Conservation (phyloP, 2,329 filamentous ascomycete species). For the Colletotrichum sp. region DNA sequence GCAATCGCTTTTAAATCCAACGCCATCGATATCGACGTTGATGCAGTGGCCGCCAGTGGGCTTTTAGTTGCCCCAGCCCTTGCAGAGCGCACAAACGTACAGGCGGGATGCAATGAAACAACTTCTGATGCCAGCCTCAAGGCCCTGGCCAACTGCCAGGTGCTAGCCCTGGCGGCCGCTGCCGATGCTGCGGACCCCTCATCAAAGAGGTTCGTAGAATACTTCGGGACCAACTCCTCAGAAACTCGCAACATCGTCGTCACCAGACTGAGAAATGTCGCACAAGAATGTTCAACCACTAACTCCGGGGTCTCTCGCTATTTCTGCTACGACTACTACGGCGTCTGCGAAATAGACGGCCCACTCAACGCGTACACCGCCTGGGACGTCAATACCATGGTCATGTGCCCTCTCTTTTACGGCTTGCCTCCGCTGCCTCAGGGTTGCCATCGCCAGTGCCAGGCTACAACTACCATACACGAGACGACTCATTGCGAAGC, state of each 20-base stretch:
- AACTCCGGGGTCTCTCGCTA: conserved; percentile 18
- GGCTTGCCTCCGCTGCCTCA: conserved; percentile 21
- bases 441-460: conserved; percentile 24
- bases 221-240: conserved; percentile 25
- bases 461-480: conserved; percentile 27
- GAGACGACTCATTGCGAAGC: conserved; percentile 26
- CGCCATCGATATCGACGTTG: conserved; percentile 17
- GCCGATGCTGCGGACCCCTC: conserved; percentile 23
- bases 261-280: conserved; percentile 21
- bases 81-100: conserved; percentile 13
- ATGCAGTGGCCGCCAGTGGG: not conserved
- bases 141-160: conserved; percentile 23
- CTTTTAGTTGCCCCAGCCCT: not conserved
- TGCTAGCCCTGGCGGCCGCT: conserved; percentile 21
- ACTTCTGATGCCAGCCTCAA: conserved; percentile 1
- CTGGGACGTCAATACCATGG: conserved; percentile 19
- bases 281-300: conserved; percentile 24
- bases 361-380: conserved; percentile 26
- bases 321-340: conserved; percentile 25
- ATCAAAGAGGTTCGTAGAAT: conserved; percentile 26
- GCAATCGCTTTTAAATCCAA: conserved; percentile 23
- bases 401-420: conserved; percentile 27
- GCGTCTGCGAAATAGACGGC: conserved; percentile 20
- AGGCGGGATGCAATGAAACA: not conserved
- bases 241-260: conserved; percentile 20